Evolutionary conservation across 1,284 basidiomycete species (phyloP).

Genomic region (Trichosporon sp.): DNA sequence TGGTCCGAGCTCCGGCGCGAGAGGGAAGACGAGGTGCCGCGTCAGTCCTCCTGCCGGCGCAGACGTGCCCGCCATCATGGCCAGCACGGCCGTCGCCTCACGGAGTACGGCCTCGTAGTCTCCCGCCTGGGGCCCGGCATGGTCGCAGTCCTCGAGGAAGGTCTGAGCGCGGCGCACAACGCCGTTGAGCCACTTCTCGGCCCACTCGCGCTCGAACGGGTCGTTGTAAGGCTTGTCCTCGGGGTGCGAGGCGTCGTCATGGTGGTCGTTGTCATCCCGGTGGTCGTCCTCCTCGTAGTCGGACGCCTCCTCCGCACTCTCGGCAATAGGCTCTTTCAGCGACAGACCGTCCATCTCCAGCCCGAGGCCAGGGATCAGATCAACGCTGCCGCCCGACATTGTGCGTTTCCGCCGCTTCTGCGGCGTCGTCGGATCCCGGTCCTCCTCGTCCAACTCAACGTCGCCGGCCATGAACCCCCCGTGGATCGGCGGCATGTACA

Average conservation of each 20-base stretch:
- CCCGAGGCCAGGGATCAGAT: slow-evolving; percentile 21
- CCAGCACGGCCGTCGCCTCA: slow-evolving; percentile 61
- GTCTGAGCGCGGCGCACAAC: slow-evolving; percentile 41
- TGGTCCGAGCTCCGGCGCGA: slow-evolving; percentile 30
- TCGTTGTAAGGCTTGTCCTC: slow-evolving; percentile 20
- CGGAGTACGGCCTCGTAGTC: slow-evolving; percentile 14
- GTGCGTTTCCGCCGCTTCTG: slow-evolving; percentile 20
- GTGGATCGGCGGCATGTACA: slow-evolving; percentile 40
- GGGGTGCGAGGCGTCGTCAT: not conserved
- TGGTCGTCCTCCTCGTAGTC: slow-evolving; percentile 13
- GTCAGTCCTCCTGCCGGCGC: slow-evolving; percentile 43
- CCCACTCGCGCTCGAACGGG: slow-evolving; percentile 48
- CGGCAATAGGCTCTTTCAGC: slow-evolving; percentile 9
- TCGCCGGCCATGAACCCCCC: slow-evolving; percentile 36
- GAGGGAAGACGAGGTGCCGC: slow-evolving; percentile 41
- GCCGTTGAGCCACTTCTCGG: slow-evolving; percentile 45
- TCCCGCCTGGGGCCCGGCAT: not conserved
- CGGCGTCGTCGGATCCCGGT: not conserved
- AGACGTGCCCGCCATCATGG: slow-evolving; percentile 59
- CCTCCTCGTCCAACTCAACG: slow-evolving; percentile 12
- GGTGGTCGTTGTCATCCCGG: slow-evolving; percentile 19
- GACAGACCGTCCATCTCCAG: slow-evolving; percentile 33
- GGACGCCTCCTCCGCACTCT: slow-evolving; percentile 12
- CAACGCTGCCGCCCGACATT: slow-evolving; percentile 20
- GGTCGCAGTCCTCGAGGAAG: slow-evolving; percentile 21